Evolutionary conservation across 306 rosid genomes (phyloP), one percentile per base, ranked within the genome.

Genomic region (Abrus pulchellus): DNA sequence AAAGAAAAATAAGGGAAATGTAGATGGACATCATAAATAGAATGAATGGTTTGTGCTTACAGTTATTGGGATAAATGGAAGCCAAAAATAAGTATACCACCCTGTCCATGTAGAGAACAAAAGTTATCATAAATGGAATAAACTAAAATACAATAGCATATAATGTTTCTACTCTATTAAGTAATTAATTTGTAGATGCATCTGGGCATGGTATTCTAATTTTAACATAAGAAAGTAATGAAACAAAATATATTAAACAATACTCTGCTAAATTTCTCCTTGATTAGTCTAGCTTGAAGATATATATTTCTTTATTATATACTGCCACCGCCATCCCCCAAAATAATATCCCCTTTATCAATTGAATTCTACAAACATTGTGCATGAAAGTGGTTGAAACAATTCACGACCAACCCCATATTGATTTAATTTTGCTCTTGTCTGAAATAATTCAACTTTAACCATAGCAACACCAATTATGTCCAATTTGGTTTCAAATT

Each of bases 61-160:
- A 85, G 79, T 55, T 47, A 93, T 49, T 69, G 97, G 89, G 83
- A 90, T 67, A 79, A 88, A 88, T 59, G 97, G 97, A 53, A 93
- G 77, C 97, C 97, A 93, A 0, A 82, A 34, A 83, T 88, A 88
- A 57, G 96, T 11, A 82, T 90, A 6, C 88, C 88, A 85, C 77
- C 91, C 97, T 93, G 93, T 81, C 61, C 80, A 79, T 36, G 28
- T 40, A 44, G 62, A 44, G 62, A 72, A 71, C 48, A 43, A 59
- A 48, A 53, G 80, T 30, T 70, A 54, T 38, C 29, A 50, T 61
- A 10, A 49, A 13, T 36, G 7, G 12, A 49, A 64, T 72, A 10
- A 73, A 69, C 28, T 55, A 11, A 63, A 70, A 48, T 9, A 36
- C 7, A 61, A 76, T 9, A 38, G 14, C 45, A 1, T 12, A 7